These are phyloP conservation scores for Pinus taeda DNA, from an alignment of 75 land plant genomes.

Conservation along the genomic window DNA sequence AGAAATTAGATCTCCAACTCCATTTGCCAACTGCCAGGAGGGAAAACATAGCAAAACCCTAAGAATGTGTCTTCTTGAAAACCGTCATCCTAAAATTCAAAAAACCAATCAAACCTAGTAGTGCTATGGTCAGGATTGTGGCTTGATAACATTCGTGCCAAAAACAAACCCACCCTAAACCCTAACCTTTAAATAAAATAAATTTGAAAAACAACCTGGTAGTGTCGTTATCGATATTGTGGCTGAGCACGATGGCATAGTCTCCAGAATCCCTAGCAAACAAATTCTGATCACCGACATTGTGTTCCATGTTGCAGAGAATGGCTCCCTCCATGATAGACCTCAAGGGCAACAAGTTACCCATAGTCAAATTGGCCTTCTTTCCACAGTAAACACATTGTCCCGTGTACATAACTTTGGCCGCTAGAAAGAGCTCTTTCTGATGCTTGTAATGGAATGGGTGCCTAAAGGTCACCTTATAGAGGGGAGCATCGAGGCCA, in stretches of 20 bases:
- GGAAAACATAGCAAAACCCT: too few relatives aligned
- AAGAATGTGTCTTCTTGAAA: too few relatives aligned
- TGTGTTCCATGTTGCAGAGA: constrained; percentile 66
- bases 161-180: too few relatives aligned
- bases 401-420: constrained; percentile 45
- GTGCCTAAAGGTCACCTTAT: neutral
- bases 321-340: constrained; percentile 50
- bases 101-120: too few relatives aligned
- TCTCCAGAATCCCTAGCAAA: constrained; percentile 50
- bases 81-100: too few relatives aligned
- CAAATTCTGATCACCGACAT: constrained; percentile 43
- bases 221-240: constrained; percentile 48
- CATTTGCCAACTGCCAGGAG: too few relatives aligned
- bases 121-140: too few relatives aligned
- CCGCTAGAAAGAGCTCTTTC: constrained; percentile 17
- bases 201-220: constrained; percentile 15
- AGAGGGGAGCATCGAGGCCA: constrained; percentile 11
- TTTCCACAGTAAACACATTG: constrained; percentile 61
- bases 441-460: too few relatives aligned
- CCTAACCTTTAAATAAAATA: neutral
- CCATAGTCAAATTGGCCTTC: constrained; percentile 49
- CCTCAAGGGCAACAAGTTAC: constrained; percentile 54
- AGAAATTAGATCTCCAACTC: too few relatives aligned
- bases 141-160: too few relatives aligned
- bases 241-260: constrained; percentile 49